phyloP scores from a whole-genome alignment of 495 filamentous ascomycete genomes.

The Lasiosphaeris hirsuta region DNA sequence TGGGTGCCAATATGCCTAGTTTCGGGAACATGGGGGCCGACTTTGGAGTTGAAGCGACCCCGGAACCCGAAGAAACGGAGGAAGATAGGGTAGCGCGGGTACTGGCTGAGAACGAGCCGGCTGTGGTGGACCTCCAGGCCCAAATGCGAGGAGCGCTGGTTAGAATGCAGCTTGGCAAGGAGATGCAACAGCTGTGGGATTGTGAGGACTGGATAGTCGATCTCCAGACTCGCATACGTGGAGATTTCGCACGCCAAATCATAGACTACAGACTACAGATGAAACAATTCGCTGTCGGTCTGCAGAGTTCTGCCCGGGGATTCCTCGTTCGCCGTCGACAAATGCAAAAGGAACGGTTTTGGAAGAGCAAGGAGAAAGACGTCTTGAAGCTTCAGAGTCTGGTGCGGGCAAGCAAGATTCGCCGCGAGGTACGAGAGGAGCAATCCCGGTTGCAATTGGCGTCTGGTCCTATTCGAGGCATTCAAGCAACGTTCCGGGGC shows the following conservation, averaged over 20 bases:
- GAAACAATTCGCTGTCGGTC: slow-evolving; percentile 65
- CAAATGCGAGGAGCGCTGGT: slow-evolving; percentile 80
- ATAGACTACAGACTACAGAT: slow-evolving; percentile 75
- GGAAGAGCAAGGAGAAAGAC: slow-evolving; percentile 66
- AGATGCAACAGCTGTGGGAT: slow-evolving; percentile 91
- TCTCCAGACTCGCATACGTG: slow-evolving; percentile 80
- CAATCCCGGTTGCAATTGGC: slow-evolving; percentile 59
- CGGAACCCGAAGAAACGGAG: slow-evolving; percentile 76
- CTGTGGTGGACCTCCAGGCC: slow-evolving; percentile 76
- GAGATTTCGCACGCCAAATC: slow-evolving; percentile 66
- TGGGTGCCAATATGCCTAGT: slow-evolving; percentile 93
- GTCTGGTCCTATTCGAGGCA: slow-evolving; percentile 51
- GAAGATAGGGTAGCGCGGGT: slow-evolving; percentile 87
- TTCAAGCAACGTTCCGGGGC: slow-evolving; percentile 72
- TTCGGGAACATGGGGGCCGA: slow-evolving; percentile 95
- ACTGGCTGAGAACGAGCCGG: slow-evolving; percentile 66
- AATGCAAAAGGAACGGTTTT: slow-evolving; percentile 58
- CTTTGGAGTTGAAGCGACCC: slow-evolving; percentile 62
- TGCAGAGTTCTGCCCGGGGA: slow-evolving; percentile 78
- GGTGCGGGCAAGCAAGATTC: slow-evolving; percentile 70
- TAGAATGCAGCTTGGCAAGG: slow-evolving; percentile 71
- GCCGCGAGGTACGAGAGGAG: slow-evolving; percentile 62
- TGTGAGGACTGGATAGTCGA: slow-evolving; percentile 73
- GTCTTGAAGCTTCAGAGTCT: slow-evolving; percentile 81
- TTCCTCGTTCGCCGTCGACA: slow-evolving; percentile 69